Evolutionary conservation across 1,284 basidiomycete species (phyloP).

Genomic region (Phylloporus gajari): DNA sequence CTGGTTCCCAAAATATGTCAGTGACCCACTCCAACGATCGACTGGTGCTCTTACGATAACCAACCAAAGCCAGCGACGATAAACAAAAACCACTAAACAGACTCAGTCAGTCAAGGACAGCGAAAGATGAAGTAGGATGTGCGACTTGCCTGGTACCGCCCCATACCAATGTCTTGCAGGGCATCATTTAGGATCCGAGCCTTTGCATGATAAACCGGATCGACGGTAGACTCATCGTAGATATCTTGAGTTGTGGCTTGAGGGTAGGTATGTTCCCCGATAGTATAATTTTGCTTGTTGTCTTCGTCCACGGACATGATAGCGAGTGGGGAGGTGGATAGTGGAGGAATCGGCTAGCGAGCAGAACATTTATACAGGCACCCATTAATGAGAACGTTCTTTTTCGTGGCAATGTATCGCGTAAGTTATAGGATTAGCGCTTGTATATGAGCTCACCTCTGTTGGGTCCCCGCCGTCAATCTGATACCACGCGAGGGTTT

Average conservation of each 20-base stretch:
- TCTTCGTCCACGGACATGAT: conserved; percentile 30
- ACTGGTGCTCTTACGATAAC: conserved; percentile 63
- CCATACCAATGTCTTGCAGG: conserved; percentile 78
- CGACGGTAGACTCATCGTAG: conserved; percentile 59
- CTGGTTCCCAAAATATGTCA: conserved; percentile 42
- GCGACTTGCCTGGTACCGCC: conserved; percentile 67
- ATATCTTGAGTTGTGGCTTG: conserved; percentile 51
- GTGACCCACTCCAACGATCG: background rate
- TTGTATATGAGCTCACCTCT: too few species aligned
- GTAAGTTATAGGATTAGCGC: too few species aligned
- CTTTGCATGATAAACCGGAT: conserved; percentile 73
- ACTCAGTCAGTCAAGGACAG: conserved; percentile 19
- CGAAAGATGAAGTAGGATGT: background rate
- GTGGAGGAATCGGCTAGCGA: background rate
- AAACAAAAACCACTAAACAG: conserved; percentile 60
- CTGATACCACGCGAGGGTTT: too few species aligned
- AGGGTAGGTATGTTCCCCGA: conserved; percentile 2
- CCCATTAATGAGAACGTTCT: too few species aligned
- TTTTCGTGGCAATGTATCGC: background rate
- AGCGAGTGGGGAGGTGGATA: background rate
- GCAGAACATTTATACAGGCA: background rate
- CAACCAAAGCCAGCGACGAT: conserved; percentile 73
- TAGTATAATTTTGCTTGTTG: conserved; percentile 18
- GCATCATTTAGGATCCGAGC: conserved; percentile 72
- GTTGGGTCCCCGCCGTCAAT: too few species aligned